These are phyloP conservation scores for Blastocladiella emersonii DNA, from an alignment of 371 early-diverging fungal genomes.

Conservation along the genomic window DNA sequence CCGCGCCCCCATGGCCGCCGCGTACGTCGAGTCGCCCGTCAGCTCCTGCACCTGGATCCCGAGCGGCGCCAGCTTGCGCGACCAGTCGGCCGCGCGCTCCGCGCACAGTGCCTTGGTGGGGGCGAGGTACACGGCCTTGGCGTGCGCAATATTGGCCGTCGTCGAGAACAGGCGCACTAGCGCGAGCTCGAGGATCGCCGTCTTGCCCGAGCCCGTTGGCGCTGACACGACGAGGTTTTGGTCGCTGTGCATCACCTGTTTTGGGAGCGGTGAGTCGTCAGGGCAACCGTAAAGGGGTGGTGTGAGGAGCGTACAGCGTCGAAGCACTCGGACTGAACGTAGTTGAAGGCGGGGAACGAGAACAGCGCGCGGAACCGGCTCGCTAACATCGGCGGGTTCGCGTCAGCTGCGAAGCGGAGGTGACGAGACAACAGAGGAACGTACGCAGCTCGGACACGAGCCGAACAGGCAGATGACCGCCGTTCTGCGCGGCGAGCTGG, in stretches of 20 bases:
- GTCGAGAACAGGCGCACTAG: slow-evolving; percentile 67
- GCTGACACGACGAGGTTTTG: slow-evolving; percentile 58
- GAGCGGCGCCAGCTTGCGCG: slow-evolving; percentile 35
- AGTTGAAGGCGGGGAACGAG: slow-evolving; percentile 38
- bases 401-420: slow-evolving; percentile 59
- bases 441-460: slow-evolving; percentile 56
- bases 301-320: slow-evolving; percentile 29
- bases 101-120: slow-evolving; percentile 75
- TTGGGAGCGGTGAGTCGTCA: neutral
- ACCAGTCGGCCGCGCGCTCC: slow-evolving; percentile 54
- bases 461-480: slow-evolving; percentile 50
- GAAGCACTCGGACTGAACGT: slow-evolving; percentile 47
- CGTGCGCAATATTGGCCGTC: slow-evolving; percentile 54
- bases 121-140: slow-evolving; percentile 69
- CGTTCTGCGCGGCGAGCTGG: too few species aligned
- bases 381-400: neutral
- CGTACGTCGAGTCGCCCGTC: slow-evolving; percentile 53
- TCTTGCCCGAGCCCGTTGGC: slow-evolving; percentile 86
- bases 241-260: slow-evolving; percentile 50
- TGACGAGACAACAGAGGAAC: slow-evolving; percentile 80
- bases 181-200: slow-evolving; percentile 93
- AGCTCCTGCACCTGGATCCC: slow-evolving; percentile 32
- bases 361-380: neutral
- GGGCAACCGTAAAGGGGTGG: neutral
- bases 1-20: slow-evolving; percentile 40